Percentiles rank a stretch among this genome's conserved stretches.
Conservation (phyloP, 306 rosid species). For the Oxytropis ochrocephala region DNA sequence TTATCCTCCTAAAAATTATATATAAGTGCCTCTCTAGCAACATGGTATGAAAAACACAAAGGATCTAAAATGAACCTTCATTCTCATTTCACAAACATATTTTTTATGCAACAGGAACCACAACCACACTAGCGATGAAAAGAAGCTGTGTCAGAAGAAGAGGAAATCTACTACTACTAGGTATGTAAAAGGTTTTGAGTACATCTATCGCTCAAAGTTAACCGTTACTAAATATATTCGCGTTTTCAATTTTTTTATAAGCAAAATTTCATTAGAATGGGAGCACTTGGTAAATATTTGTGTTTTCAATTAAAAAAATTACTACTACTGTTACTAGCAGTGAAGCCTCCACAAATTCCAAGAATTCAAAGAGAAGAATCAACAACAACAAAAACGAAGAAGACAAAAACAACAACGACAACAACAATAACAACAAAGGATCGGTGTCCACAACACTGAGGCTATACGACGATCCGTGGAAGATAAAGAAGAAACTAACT, state of each 20-base stretch:
- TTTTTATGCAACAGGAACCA: slow-evolving; percentile 6
- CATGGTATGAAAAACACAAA: neutral
- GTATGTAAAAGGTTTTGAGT: too few species aligned
- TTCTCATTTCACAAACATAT: neutral
- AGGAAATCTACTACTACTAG: neutral
- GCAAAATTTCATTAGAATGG: too few species aligned
- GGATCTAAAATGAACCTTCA: neutral
- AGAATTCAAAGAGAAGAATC: slow-evolving; percentile 11
- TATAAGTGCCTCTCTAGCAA: neutral
- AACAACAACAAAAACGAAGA: slow-evolving; percentile 7
- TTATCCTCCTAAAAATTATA: neutral
- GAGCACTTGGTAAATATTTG: too few species aligned
- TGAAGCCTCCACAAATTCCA: neutral
- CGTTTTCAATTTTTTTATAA: too few species aligned
- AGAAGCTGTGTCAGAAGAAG: slow-evolving; percentile 13
- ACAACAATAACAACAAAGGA: neutral
- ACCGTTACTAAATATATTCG: too few species aligned
- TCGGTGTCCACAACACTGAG: slow-evolving; percentile 12
- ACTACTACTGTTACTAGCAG: neutral
- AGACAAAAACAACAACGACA: neutral
- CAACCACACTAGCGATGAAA: neutral
- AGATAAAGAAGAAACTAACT: slow-evolving; percentile 27
- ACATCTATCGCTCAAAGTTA: too few species aligned
- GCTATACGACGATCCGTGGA: slow-evolving; percentile 31
- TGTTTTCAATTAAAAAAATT: too few species aligned